A percentile compares a stretch with the other conserved stretches of the same genome.
phyloP scores from a whole-genome alignment of 2,329 filamentous ascomycete genomes.

The Didymella exigua region DNA sequence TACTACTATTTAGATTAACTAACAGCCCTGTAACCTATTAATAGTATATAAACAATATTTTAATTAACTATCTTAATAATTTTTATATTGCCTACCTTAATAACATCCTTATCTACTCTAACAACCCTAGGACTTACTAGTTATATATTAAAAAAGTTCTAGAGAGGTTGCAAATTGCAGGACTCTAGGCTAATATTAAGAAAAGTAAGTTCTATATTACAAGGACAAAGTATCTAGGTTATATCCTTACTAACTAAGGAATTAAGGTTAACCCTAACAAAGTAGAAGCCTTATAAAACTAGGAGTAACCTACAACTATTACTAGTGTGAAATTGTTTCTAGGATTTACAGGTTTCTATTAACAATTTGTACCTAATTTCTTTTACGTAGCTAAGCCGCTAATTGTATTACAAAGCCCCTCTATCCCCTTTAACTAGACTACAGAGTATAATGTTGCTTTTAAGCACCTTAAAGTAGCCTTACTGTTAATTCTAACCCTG shows the following conservation, averaged over 20 bases:
- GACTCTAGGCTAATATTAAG: not conserved
- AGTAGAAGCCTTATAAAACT: not conserved
- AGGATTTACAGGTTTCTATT: not conserved
- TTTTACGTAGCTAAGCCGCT: not conserved
- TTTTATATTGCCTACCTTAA: constrained; percentile 1
- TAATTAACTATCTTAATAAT: not conserved
- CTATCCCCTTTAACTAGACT: not conserved
- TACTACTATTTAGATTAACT: constrained; percentile 40
- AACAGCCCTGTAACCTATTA: constrained; percentile 13
- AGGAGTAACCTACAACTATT: not conserved
- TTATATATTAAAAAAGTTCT: not conserved
- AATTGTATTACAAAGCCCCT: not conserved
- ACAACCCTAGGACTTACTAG: not conserved
- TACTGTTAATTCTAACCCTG: no score
- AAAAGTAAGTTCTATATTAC: not conserved
- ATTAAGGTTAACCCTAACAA: not conserved
- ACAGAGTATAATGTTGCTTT: no score
- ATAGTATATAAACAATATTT: not conserved
- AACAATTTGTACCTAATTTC: not conserved
- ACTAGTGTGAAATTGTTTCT: not conserved
- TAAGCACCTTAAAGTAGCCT: no score
- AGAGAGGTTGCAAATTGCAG: not conserved
- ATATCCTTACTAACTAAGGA: not conserved
- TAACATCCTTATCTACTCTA: constrained; percentile 4
- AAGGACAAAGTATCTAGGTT: not conserved